Base-by-base conservation (phyloP, 208 protist genomes). In the Leishmania arabica region DNA sequence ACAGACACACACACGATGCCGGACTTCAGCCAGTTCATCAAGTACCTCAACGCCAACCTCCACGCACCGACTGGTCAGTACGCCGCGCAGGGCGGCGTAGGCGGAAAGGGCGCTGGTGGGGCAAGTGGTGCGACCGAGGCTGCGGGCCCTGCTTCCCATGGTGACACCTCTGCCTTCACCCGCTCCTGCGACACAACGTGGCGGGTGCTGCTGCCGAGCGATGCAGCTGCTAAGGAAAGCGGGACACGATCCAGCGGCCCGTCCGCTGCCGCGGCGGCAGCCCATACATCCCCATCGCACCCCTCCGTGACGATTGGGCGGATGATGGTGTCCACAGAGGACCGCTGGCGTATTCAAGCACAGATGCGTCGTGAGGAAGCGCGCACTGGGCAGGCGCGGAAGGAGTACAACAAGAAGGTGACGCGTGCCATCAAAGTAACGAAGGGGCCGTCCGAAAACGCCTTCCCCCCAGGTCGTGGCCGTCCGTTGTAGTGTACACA, bases 321-420 rank as follows among this genome's bases (percentile, higher is more conserved):
- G 31, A 92, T 95, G 82, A 88, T 89, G 66, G 88, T 96, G 53
- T 95, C 94, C 5, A 95, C 90, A 21, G 89, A 95, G 86, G 94
- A 97, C 71, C 88, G 92, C 40, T 97, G 94, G 93, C 87, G 91
- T 42, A 94, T 97, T 75, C 94, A 97, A 80, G 93, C 89, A 34
- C 84, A 92, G 62, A 95, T 97, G 90, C 94, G 93, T 24, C 90
- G 91, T 24, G 94, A 97, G 84, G 94, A 96, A 85, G 89, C 89
- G 19, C 92, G 93, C 75, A 89, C 80, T 8, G 93, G 92, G 31
- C 87, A 88, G 54, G 86, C 84, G 9, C 86, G 92, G 53, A 95
- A 93, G 80, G 92, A 97, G 80, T 96, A 96, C 91, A 96, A 96
- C 86, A 96, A 95, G 79, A 95, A 95, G 82, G 93, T 96, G n/a